Base-by-base conservation (phyloP, 2,329 filamentous ascomycete genomes). In the Orbilia blumenaviensis region DNA sequence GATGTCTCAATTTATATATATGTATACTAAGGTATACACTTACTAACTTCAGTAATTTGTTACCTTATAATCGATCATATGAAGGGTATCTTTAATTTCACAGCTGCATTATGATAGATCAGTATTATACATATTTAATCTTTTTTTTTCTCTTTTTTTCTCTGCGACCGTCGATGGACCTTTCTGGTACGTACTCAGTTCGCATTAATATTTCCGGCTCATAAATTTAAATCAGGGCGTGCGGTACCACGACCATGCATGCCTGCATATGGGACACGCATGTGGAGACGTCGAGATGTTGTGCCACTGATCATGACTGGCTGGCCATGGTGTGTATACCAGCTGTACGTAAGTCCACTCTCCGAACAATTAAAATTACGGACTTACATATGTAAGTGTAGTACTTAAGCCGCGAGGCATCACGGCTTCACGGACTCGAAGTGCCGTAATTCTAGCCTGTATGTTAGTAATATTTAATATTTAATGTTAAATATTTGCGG, bases 361-460 rank as follows among this genome's bases (percentile, higher is more conserved):
- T n/a, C n/a, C n/a, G n/a, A n/a, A n/a, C n/a, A n/a, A 52, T 52
- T 54, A 54, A 54, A 27, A 54, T 54, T 54, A 16, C 48, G 7
- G 25, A 52, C n/a, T n/a, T n/a, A n/a, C n/a, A n/a, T n/a, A n/a
- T n/a, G n/a, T n/a, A n/a, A n/a, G n/a, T n/a, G n/a, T n/a, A n/a
- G n/a, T n/a, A n/a, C n/a, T n/a, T n/a, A n/a, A n/a, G n/a, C n/a
- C n/a, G n/a, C 2, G 25, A 52, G 34, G 27, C 27, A 34, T 54
- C 27, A n/a, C 48, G 48, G 27, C 48, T 21, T 54, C 27, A 18
- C 48, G 25, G 48, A 36, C 21, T 54, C 16, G 6, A 12, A 34
- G 23, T 54, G 27, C 48, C 48, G 48, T 14, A 8, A 14, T 14
- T 14, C 42, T 12, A 29, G 14, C 25, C n/a, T n/a, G n/a, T n/a